phyloP scores from a whole-genome alignment of 1,139 yeast genomes.

The Magnusiomyces sp. region DNA sequence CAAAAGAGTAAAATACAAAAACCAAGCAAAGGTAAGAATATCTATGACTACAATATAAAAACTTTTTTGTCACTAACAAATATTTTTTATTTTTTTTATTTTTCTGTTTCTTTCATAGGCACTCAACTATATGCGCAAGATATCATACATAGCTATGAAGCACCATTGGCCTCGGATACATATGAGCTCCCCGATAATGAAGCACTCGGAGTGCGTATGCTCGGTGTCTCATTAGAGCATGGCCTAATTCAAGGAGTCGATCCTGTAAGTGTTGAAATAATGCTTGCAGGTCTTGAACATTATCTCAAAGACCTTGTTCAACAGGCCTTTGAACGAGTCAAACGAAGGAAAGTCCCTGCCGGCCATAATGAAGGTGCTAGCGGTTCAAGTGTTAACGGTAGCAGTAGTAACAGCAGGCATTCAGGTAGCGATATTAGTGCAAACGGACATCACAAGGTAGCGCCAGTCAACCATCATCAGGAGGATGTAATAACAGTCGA shows the following conservation, averaged over 20 bases:
- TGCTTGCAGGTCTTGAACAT: constrained; percentile 68
- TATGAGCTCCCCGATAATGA: constrained; percentile 80
- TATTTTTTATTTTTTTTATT: too few species aligned
- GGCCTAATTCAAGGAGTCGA: constrained; percentile 81
- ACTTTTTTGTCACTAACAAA: too few species aligned
- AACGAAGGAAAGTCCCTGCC: constrained; percentile 13
- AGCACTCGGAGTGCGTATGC: constrained; percentile 56
- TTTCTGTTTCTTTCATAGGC: too few species aligned
- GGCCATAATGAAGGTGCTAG: not conserved
- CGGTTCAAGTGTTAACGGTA: not conserved
- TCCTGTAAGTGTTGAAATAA: constrained; percentile 64
- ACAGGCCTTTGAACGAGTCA: constrained; percentile 51
- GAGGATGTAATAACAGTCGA: constrained; percentile 28
- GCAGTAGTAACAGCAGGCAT: not conserved
- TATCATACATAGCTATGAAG: constrained; percentile 78
- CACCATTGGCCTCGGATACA: constrained; percentile 71
- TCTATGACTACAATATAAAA: too few species aligned
- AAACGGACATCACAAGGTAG: constrained; percentile 6
- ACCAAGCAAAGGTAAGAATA: too few species aligned
- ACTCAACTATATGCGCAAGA: constrained; percentile 88
- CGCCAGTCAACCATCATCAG: constrained; percentile 10
- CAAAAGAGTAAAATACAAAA: too few species aligned
- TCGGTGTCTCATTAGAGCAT: constrained; percentile 82
- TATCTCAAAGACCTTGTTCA: constrained; percentile 71
- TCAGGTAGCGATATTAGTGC: too few species aligned